phyloP scores from a whole-genome alignment of 352 stramenopile species.

The Globisporangium carolinianum region DNA sequence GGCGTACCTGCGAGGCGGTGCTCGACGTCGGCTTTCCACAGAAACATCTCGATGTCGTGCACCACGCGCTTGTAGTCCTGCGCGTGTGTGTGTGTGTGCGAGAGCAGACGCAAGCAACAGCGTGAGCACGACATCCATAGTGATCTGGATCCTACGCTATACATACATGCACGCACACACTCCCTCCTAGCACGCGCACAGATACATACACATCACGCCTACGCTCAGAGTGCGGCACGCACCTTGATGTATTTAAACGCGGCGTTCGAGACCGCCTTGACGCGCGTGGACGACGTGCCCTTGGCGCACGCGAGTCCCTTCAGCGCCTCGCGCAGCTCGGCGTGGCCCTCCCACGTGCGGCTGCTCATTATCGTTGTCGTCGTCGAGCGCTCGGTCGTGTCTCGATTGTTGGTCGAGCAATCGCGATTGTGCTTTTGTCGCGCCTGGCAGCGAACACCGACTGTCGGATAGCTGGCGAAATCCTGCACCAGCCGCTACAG shows the following conservation, averaged over 20 bases:
- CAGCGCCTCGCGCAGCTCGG: conserved; percentile 60
- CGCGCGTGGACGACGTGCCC: conserved; percentile 70
- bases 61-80: conserved; percentile 87
- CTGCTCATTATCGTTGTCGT: conserved; percentile 2
- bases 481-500: too few species aligned
- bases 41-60: conserved; percentile 77
- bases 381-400: background rate
- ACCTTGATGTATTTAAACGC: conserved; percentile 75
- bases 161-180: conserved; percentile 4
- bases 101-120: too few species aligned
- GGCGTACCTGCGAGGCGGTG: conserved; percentile 64
- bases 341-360: conserved; percentile 54
- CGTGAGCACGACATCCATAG: too few species aligned
- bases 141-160: background rate
- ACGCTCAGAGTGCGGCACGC: background rate
- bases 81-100: background rate
- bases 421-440: too few species aligned
- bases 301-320: conserved; percentile 65
- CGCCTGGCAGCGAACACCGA: too few species aligned
- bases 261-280: conserved; percentile 60
- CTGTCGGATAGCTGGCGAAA: too few species aligned
- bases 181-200: background rate
- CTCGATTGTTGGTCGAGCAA: conserved; percentile 3
- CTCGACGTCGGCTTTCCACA: conserved; percentile 81
- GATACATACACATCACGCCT: background rate